Evolutionary conservation across 139 green algal genomes (phyloP), one percentile per base, ranked within the genome.

Genomic region (Trebouxia sp.): DNA sequence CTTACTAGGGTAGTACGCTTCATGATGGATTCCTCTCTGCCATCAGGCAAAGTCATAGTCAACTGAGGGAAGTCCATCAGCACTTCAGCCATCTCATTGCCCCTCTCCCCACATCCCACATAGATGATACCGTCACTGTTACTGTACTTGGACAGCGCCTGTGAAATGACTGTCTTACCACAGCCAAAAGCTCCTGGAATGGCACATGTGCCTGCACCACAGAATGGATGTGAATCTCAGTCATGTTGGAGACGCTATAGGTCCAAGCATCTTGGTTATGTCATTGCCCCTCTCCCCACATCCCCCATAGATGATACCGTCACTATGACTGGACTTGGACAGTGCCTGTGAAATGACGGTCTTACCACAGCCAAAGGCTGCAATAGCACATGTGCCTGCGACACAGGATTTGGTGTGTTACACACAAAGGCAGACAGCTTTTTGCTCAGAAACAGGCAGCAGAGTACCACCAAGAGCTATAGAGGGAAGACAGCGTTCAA

Each of bases 51-150:
- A 17, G 92, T 98, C 97, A 99, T 98, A 17, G 95, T 99, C 20
- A 99, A 92, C 91, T 96, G 84, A 0, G 96, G 97, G 89, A 98
- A 98, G 81, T 99, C 96, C 87, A 93, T 93, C 47, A 99, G 88
- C 88, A 97, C 93, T 70, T 92, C 89, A 10, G 89, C 89, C 89
- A 93, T 93, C 89, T 99, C 96, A 83, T 99, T 99, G 42, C 96
- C 96, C 48, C 96, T 90, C 89, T 99, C 96, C 58, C 97, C 97
- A 83, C 97, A 99, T 47, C 97, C 97, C 17, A 99, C 97, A 82
- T 99, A 99, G 83, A 99, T 97, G 85, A 99, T 98, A 58, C 96
- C 97, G 76, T 99, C 97, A 1, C 88, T 94, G 92, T 99, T 99
- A 48, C 91, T 97, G 88, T 97, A 99, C 89, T 99, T 99, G 51